A percentile compares a stretch with the other conserved stretches of the same genome.
Evolutionary conservation across 805 yeast genomes (phyloP).

Genomic region (Cyberlindnera saturnus): DNA sequence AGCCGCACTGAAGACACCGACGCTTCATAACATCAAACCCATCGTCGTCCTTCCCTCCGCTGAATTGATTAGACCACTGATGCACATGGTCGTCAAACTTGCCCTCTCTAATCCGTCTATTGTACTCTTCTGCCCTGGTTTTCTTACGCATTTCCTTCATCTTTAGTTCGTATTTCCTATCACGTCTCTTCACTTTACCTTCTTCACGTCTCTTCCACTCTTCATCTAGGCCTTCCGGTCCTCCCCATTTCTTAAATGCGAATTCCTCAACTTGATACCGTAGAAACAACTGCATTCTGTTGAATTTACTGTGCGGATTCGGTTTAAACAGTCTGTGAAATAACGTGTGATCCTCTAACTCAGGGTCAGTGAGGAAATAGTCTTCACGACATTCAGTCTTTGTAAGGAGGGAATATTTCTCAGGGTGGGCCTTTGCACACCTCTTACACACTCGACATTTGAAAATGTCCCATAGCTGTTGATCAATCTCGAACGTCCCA

Average conservation of each 20-base stretch:
- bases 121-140: slow-evolving; percentile 87
- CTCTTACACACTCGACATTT: slow-evolving; percentile 69
- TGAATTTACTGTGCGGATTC: slow-evolving; percentile 86
- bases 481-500: slow-evolving; percentile 72
- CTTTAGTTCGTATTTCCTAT: slow-evolving; percentile 71
- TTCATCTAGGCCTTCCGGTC: slow-evolving; percentile 79
- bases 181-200: slow-evolving; percentile 64
- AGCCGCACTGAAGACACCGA: slow-evolving; percentile 75
- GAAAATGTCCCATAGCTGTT: slow-evolving; percentile 63
- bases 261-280: slow-evolving; percentile 90
- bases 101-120: slow-evolving; percentile 59
- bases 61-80: slow-evolving; percentile 59
- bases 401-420: slow-evolving; percentile 84
- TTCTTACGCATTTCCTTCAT: slow-evolving; percentile 83
- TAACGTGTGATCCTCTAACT: slow-evolving; percentile 61
- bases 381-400: slow-evolving; percentile 95
- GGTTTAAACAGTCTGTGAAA: slow-evolving; percentile 81
- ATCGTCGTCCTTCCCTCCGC: slow-evolving; percentile 36
- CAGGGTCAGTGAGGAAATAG: slow-evolving; percentile 90
- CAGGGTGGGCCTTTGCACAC: slow-evolving; percentile 70
- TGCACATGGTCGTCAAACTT: slow-evolving; percentile 61
- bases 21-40: slow-evolving; percentile 40
- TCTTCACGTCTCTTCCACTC: slow-evolving; percentile 87
- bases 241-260: slow-evolving; percentile 94
- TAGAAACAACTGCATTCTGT: slow-evolving; percentile 87